Base-by-base conservation (phyloP, 768 basidiomycete species). In the Amanita thiersii region DNA sequence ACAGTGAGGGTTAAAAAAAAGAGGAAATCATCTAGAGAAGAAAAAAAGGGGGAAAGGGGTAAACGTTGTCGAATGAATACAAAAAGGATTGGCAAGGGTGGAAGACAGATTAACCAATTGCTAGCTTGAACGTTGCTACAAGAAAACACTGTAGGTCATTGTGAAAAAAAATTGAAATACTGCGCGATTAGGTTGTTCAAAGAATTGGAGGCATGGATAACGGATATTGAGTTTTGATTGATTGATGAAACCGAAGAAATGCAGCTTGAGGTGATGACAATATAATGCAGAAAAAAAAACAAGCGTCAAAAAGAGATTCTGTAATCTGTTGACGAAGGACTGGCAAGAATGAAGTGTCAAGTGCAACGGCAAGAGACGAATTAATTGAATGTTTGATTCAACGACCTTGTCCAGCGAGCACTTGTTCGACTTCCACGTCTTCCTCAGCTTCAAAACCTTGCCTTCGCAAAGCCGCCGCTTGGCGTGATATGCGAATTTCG, bases 401-500 rank as follows among this genome's bases (percentile, higher is more conserved):
- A 14, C 31, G 39, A 23, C 26, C 30, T n/a, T n/a, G n/a, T 37
- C 26, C 42, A 10, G 37, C 30, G 26, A 43, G 30, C 25, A 32
- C 33, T 19, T 43, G 32, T 18, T 24, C 42, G 24, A 43, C 42
- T 31, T 42, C 49, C 11, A 23, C 46, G 18, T 23, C 39, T 17
- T 40, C 47, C 26, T 44, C 29, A 12, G 51, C 47, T 41, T 49
- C 47, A 25, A 29, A 10, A 17, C 34, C 42, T 36, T 52, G 47
- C 32, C 44, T 36, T 5, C 52, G 48, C 5, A 49, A 40, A 40
- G 63, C 65, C 35, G 61, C 61, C 17, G 50, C 52, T 45, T 65
- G 58, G 30, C 65, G 56, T 44, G 59, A 54, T 20, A 66, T 46
- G 39, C 70, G 70, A 50, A 77, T 75, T 43, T 73, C 65, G 5